Evolutionary conservation across 768 basidiomycete species (phyloP), one percentile per base, ranked within the genome.

Genomic region (Trametopsis cervina): DNA sequence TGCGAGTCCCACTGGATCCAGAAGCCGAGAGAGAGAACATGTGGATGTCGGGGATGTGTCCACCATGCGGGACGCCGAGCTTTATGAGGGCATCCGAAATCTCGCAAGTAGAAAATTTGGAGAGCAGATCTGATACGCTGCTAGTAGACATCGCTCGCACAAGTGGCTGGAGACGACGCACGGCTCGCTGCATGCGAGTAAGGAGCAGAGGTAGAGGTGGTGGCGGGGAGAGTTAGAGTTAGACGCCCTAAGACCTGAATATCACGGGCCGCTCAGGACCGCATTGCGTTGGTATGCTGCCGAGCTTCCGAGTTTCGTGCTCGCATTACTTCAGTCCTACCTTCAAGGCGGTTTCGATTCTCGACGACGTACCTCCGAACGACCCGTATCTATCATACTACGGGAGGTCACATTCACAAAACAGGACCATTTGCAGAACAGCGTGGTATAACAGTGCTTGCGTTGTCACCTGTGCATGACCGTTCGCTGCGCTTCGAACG

Each of bases 21-120:
- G 58, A 53, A 0, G 66, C 58, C 20, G 66, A 64, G 2, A 78
- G 69, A 10, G 83, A 80, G 46, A 77, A 55, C 67, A 76, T 66
- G 45, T 75, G 66, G 10, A 96, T 75, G 62, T 91, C 90, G 2
- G 89, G 82, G n/a, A 96, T 73, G 57, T 80, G 73, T 1, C 93
- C 91, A 0, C 89, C 91, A 54, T 81, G 75, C 11, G 76, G 67
- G 12, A 77, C 60, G 7, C 79, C 77, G 26, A 94, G 79, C 65
- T 89, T 93, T 55, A 92, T 68, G 55, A 95, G 78, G 2, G 91
- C 89, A 58, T 95, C 92, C 0, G 92, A 92, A 6, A 95, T 70
- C 68, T 94, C 89, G 68, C 87, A 89, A 40, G 86, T 77, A 4
- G 88, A 81, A 60, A 78, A 80, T n/a, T 43, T 49, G 20, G 64